Conservation (phyloP, 805 yeast species). For the Suhomyces tanzawaensis region DNA sequence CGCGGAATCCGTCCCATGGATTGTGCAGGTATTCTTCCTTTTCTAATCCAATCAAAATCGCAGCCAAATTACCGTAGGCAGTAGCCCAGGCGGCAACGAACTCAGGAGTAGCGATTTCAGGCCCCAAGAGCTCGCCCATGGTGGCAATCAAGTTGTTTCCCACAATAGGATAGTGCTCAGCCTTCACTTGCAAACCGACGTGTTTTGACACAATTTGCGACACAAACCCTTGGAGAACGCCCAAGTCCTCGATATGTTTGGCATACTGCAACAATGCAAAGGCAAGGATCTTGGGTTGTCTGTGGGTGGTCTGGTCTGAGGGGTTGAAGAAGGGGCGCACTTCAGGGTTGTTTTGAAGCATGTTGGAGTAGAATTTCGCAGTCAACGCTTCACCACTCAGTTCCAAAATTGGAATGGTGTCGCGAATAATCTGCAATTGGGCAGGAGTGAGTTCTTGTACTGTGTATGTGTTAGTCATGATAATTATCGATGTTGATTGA, state of each 20-base stretch:
- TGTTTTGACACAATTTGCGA: conserved; percentile 63
- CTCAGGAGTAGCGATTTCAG: conserved; percentile 53
- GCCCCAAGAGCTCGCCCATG: conserved; percentile 53
- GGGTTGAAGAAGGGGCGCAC: conserved; percentile 61
- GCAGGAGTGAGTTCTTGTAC: conserved; percentile 22
- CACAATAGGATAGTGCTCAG: conserved; percentile 67
- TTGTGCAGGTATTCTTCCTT: conserved; percentile 40
- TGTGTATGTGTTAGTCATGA: too few relatives aligned
- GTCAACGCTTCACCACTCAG: conserved; percentile 55
- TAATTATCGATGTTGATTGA: too few relatives aligned
- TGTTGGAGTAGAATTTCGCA: conserved; percentile 49
- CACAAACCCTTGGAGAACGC: conserved; percentile 53
- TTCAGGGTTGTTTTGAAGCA: conserved; percentile 54
- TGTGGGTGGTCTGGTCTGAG: conserved; percentile 51
- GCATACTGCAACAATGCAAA: conserved; percentile 61
- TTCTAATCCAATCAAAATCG: conserved; percentile 57
- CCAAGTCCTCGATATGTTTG: conserved; percentile 56
- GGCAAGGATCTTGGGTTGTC: conserved; percentile 66
- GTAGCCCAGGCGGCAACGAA: conserved; percentile 62
- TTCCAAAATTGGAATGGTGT: conserved; percentile 57
- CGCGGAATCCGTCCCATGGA: conserved; percentile 58
- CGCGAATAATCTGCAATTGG: conserved; percentile 37
- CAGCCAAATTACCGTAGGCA: conserved; percentile 65
- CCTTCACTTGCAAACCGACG: conserved; percentile 57
- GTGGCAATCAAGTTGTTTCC: conserved; percentile 57